Evolutionary conservation across 1,139 yeast genomes (phyloP).

Genomic region (Yamadazyma dushanensis): DNA sequence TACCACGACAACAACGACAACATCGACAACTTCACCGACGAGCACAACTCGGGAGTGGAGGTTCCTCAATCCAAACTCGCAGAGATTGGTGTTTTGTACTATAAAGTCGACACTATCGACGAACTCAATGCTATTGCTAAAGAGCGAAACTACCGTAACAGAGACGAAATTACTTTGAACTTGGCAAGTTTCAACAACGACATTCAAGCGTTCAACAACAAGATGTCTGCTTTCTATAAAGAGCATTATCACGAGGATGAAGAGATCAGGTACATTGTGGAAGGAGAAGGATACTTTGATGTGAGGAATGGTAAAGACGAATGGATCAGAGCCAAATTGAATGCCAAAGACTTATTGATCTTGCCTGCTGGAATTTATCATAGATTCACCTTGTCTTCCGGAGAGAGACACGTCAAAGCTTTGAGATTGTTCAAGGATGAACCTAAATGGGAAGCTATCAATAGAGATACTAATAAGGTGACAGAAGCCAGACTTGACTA

Average conservation of each 20-base stretch:
- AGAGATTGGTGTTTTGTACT: constrained; percentile 71
- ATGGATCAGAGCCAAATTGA: constrained; percentile 78
- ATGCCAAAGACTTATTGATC: constrained; percentile 65
- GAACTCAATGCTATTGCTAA: constrained; percentile 67
- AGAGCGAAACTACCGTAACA: constrained; percentile 72
- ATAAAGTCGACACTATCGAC: constrained; percentile 48
- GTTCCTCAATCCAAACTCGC: constrained; percentile 54
- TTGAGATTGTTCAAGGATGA: constrained; percentile 87
- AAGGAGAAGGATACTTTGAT: constrained; percentile 92
- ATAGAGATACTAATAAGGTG: constrained; percentile 44
- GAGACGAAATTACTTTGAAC: constrained; percentile 69
- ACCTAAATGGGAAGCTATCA: constrained; percentile 93
- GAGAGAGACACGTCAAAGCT: constrained; percentile 66
- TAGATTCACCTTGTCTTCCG: constrained; percentile 73
- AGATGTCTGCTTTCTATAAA: constrained; percentile 69
- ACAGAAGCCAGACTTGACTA: constrained; percentile 35
- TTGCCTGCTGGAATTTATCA: constrained; percentile 94
- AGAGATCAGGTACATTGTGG: constrained; percentile 86
- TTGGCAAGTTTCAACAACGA: constrained; percentile 66
- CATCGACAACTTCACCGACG: constrained; percentile 64
- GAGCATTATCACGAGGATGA: constrained; percentile 98
- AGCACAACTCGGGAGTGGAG: constrained; percentile 67
- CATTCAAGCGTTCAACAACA: constrained; percentile 56
- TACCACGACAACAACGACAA: constrained; percentile 68
- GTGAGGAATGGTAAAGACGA: constrained; percentile 66